Percentiles rank a stretch among this genome's conserved stretches.
Conservation (phyloP, 139 green algal species). For the Chlorella sp. region DNA sequence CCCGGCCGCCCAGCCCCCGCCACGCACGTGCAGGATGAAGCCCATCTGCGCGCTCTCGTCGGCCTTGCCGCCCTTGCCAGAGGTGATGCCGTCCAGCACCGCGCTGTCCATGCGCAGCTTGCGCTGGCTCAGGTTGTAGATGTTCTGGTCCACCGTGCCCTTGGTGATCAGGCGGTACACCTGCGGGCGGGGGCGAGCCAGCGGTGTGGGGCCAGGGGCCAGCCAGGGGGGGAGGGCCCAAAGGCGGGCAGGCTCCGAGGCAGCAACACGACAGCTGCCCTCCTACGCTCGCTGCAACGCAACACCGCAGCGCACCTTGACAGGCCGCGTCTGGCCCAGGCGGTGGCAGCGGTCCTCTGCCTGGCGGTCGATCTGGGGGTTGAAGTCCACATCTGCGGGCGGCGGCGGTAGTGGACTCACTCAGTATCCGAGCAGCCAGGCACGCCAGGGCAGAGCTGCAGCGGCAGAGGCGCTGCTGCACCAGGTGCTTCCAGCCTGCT, state of each 20-base stretch:
- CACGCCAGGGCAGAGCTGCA: too few relatives aligned
- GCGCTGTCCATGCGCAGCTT: conserved; percentile 86
- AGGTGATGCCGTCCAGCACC: conserved; percentile 58
- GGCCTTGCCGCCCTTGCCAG: conserved; percentile 31
- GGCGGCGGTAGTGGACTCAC: too few relatives aligned
- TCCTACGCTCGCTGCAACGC: too few relatives aligned
- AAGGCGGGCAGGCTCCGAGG: not conserved
- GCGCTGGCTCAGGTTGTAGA: conserved; percentile 81
- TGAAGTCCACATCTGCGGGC: conserved; percentile 89
- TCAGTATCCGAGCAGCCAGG: too few relatives aligned
- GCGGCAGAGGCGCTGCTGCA: not conserved
- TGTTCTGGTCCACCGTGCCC: conserved; percentile 86
- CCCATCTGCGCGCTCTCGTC: conserved; percentile 52
- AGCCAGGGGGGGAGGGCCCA: too few relatives aligned
- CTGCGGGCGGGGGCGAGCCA: not conserved
- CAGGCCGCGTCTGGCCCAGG: conserved; percentile 87
- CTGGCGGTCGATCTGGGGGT: conserved; percentile 85
- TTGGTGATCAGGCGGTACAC: conserved; percentile 91
- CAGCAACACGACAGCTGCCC: not conserved
- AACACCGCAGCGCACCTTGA: conserved; percentile 51
- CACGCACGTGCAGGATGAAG: conserved; percentile 36
- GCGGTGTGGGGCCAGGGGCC: not conserved
- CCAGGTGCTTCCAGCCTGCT: not conserved
- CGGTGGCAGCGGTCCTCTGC: conserved; percentile 79
- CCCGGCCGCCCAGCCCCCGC: too few relatives aligned